phyloP scores from a whole-genome alignment of 306 rosid species.

The Heteromeles arbutifolia region DNA sequence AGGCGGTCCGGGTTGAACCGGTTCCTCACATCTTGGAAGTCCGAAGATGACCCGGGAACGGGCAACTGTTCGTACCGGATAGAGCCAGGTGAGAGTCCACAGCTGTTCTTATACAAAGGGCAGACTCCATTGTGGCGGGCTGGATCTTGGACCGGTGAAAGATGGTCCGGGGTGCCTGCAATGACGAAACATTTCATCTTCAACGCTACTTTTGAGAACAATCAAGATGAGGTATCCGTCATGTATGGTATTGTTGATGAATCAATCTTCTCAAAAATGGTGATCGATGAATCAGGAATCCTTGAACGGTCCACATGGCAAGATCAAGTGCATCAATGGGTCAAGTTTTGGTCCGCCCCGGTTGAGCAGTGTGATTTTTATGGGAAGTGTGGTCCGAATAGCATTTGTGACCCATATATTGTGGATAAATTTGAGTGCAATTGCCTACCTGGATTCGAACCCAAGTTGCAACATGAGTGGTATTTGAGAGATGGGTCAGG shows the following conservation, averaged over 20 bases:
- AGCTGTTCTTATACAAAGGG: conserved; percentile 14
- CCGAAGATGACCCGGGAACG: conserved; percentile 39
- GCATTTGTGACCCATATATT: conserved; percentile 35
- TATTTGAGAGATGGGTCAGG: conserved; percentile 28
- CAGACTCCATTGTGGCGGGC: neutral
- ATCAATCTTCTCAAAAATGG: neutral
- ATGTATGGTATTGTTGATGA: neutral
- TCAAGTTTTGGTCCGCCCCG: conserved; percentile 31
- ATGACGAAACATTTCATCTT: neutral
- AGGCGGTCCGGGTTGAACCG: neutral
- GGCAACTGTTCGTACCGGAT: conserved; percentile 18
- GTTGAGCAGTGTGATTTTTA: conserved; percentile 32
- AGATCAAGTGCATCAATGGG: conserved; percentile 23
- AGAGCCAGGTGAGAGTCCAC: conserved; percentile 24
- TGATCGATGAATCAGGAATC: conserved; percentile 20
- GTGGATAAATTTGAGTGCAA: neutral
- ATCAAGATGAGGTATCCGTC: neutral
- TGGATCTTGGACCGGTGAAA: neutral
- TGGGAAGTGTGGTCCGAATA: conserved; percentile 37
- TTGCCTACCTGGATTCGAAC: neutral
- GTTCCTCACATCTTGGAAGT: conserved; percentile 22
- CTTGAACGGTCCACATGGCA: conserved; percentile 25
- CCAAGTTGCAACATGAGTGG: conserved; percentile 15
- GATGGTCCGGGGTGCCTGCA: conserved; percentile 24
- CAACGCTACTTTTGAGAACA: neutral